Percentiles rank a stretch among this genome's conserved stretches.
These are phyloP conservation scores for Phytophthora melonis DNA, from an alignment of 352 stramenopile genomes.

Conservation along the genomic window DNA sequence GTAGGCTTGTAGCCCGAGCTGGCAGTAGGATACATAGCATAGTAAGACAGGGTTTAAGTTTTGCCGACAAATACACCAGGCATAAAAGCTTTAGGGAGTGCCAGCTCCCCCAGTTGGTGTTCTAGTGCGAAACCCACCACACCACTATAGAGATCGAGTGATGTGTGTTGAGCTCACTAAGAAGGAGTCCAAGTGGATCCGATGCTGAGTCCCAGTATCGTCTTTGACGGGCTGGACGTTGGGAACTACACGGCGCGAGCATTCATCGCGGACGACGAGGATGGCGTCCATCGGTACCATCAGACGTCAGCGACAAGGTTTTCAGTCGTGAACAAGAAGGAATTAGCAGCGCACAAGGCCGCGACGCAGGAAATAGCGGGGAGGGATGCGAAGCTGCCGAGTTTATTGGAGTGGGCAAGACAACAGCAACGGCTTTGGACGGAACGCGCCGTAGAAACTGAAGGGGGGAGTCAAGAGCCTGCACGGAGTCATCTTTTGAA, in stretches of 20 bases:
- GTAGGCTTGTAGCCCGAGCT: too few relatives aligned
- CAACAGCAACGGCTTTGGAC: background rate
- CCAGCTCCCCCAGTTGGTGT: too few relatives aligned
- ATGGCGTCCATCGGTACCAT: slow-evolving; percentile 1
- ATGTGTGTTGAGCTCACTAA: slow-evolving; percentile 33
- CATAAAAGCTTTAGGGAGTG: too few relatives aligned
- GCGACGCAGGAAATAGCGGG: background rate
- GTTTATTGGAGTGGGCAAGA: slow-evolving; percentile 21
- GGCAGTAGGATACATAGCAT: too few relatives aligned
- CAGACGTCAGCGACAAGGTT: slow-evolving; percentile 9
- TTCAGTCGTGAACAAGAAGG: slow-evolving; percentile 17
- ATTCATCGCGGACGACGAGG: slow-evolving; percentile 13
- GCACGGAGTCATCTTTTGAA: background rate
- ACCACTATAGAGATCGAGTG: slow-evolving; percentile 16
- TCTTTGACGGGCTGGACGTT: slow-evolving; percentile 13
- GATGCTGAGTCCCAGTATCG: slow-evolving; percentile 8
- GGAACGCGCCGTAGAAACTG: background rate
- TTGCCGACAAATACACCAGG: too few relatives aligned
- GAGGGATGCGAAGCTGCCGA: background rate
- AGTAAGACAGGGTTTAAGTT: too few relatives aligned
- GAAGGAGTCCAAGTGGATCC: background rate
- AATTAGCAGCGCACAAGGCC: background rate
- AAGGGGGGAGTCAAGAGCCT: background rate
- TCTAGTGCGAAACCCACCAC: too few relatives aligned
- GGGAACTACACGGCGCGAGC: slow-evolving; percentile 21